Evolutionary conservation across 768 basidiomycete genomes (phyloP), one percentile per base, ranked within the genome.

Genomic region (Leccinum subgranulosum): DNA sequence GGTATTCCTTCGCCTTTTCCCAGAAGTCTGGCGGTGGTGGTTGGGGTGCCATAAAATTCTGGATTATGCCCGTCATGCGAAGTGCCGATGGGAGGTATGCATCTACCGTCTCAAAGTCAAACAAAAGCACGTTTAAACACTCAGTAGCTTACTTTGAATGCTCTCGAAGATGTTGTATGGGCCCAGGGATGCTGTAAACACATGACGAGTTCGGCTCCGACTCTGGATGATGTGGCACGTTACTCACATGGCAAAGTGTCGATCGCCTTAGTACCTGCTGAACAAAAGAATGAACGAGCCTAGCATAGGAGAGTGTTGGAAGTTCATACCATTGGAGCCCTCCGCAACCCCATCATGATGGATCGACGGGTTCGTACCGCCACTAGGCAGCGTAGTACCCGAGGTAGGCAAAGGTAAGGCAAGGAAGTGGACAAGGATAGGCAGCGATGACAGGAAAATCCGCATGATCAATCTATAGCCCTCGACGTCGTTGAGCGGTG

Each of bases 1-100:
- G 55, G 3, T 45, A 53, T 43, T 55, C 11, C 21, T 53, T 55
- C 0, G 36, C 62, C 23, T 4, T 25, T 8, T 66, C 62, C 65
- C 53, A 64, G 53, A 58, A 61, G 34, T 64, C 49, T 5, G 48
- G 25, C 0, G 55, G 17, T 1, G 64, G 51, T 10, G 25, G 9
- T 15, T 34, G 4, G 17, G 58, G 19, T 5, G 19, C 39, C 10
- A 41, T 11, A 5, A 46, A 21, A 2, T 48, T 27, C 33, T 56
- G 33, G 27, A 49, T 2, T 5, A 14, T n/a, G 6, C 27, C 21
- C 11, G 33, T 33, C 25, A 54, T 1, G 27, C 29, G 60, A 25
- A 59, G 39, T 2, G 36, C 25, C 0, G 47, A 33, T 2, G 57
- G 51, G 4, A 54, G 28, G 23, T 41, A 50, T 11, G 47, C 39